phyloP scores from a whole-genome alignment of 2,329 filamentous ascomycete species.

The Chaetomiaceae sp. region DNA sequence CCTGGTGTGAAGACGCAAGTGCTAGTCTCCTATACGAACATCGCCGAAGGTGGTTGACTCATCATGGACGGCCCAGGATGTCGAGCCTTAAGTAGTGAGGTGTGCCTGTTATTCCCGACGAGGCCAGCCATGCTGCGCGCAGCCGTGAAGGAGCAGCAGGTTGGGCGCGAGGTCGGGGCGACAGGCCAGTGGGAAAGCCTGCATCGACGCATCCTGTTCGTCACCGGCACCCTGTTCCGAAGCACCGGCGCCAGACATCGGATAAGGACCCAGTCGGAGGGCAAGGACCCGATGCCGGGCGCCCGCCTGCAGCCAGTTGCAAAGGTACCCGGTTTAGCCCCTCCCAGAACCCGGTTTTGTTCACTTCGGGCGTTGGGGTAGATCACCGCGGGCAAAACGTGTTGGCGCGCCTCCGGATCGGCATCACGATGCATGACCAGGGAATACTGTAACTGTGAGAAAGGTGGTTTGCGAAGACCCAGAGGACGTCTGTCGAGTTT shows the following conservation, averaged over 20 bases:
- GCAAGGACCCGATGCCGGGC: too few species aligned
- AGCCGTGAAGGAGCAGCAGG: too few species aligned
- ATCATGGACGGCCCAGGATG: too few species aligned
- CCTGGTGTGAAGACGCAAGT: too few species aligned
- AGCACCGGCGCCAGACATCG: constrained; percentile 1
- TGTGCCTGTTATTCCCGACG: constrained; percentile 12
- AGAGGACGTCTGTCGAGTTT: too few species aligned
- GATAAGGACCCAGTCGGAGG: neutral
- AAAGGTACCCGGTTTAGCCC: neutral
- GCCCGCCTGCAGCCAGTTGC: neutral
- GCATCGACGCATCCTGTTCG: neutral
- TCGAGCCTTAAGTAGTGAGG: constrained; percentile 10
- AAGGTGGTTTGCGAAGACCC: too few species aligned
- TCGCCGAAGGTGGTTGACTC: too few species aligned
- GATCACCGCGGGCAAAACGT: neutral
- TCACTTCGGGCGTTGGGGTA: neutral
- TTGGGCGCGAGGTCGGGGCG: too few species aligned
- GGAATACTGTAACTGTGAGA: too few species aligned
- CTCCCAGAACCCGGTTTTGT: neutral
- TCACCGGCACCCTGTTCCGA: neutral
- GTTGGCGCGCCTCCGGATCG: neutral
- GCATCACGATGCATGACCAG: too few species aligned
- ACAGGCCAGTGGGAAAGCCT: neutral
- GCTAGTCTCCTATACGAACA: neutral
- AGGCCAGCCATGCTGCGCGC: too few species aligned